Base-by-base conservation (phyloP, 306 rosid genomes). In the Pyrus betulifolia region DNA sequence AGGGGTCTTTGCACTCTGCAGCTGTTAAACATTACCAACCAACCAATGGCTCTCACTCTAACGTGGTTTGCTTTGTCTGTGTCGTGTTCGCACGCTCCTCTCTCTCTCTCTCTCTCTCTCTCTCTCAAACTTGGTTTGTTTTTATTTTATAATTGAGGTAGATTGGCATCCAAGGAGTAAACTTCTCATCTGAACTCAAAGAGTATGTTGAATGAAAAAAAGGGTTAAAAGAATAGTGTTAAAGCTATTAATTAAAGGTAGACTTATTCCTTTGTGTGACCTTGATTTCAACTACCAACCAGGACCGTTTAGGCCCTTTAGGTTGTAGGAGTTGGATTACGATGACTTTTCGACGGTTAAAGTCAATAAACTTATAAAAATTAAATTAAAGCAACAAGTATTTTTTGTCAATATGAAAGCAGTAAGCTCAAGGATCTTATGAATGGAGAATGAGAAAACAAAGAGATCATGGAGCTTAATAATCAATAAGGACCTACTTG, bases 11-110 rank as follows among this genome's bases (percentile, higher is more conserved):
- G 69, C 12, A 58, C 60, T 64, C 51, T 71, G 71, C 3, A 75
- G 76, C 44, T 67, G 72, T 79, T 77, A 82, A 76, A 75, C 84
- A 74, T 66, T 73, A 84, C 82, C 91, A 80, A 86, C 89, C 90
- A 85, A 74, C 84, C 86, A 70, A 77, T 80, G 86, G 35, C 71
- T 74, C 87, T 77, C 55, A 77, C 27, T 81, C 70, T 70, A 74
- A 93, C 92, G 97, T 87, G 96, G 85, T 82, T 78, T 75, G 82
- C 88, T 87, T 76, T 79, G 89, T 87, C 74, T 70, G 80, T 86
- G 90, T 93, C 96, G 98, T 91, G 98, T 87, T 84, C 82, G 98
- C 98, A 93, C 97, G 98, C 93, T 79, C 90, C 79, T 79, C 55
- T 55, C 54, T 31, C 79, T 23, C 91, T 80, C 82, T 45, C 92